Conservation (phyloP, 2,329 filamentous ascomycete genomes). For the Elsinoe ampelina region DNA sequence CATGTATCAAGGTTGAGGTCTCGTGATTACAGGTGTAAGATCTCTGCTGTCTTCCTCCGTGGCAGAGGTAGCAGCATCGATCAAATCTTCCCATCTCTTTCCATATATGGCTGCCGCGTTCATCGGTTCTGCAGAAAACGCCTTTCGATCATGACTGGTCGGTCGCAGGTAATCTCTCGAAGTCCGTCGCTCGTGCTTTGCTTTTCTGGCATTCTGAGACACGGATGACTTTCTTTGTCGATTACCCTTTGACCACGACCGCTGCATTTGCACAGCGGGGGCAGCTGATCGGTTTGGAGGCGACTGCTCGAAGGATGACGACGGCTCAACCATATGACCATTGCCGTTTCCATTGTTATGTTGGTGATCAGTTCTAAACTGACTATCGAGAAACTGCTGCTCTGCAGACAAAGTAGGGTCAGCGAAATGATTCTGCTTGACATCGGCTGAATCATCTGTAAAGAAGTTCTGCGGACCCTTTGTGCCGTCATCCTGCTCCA, state of each 20-base stretch:
- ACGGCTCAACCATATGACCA: conserved; percentile 33
- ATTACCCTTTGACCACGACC: conserved; percentile 56
- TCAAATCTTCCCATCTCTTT: conserved; percentile 92
- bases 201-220: conserved; percentile 64
- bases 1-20: neutral
- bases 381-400: conserved; percentile 18
- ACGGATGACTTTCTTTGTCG: conserved; percentile 80
- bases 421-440: conserved; percentile 16
- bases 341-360: conserved; percentile 4
- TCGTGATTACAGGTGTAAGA: conserved; percentile 60
- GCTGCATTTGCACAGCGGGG: conserved; percentile 59
- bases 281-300: conserved; percentile 80
- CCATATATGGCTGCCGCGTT: conserved; percentile 62
- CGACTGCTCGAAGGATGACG: conserved; percentile 67
- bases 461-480: conserved; percentile 26
- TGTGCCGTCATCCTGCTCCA: conserved; percentile 10
- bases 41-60: conserved; percentile 86
- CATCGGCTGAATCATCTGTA: conserved; percentile 31
- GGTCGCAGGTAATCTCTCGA: conserved; percentile 63
- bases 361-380: conserved; percentile 13
- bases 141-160: conserved; percentile 67
- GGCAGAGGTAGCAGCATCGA: conserved; percentile 86
- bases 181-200: conserved; percentile 70
- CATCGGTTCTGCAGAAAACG: conserved; percentile 75
- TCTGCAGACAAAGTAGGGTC: conserved; percentile 18